Percentiles rank a stretch among this genome's conserved stretches.
These are phyloP conservation scores for Neophaeococcomyces aloes DNA, from an alignment of 2,329 filamentous ascomycete species.

Conservation along the genomic window DNA sequence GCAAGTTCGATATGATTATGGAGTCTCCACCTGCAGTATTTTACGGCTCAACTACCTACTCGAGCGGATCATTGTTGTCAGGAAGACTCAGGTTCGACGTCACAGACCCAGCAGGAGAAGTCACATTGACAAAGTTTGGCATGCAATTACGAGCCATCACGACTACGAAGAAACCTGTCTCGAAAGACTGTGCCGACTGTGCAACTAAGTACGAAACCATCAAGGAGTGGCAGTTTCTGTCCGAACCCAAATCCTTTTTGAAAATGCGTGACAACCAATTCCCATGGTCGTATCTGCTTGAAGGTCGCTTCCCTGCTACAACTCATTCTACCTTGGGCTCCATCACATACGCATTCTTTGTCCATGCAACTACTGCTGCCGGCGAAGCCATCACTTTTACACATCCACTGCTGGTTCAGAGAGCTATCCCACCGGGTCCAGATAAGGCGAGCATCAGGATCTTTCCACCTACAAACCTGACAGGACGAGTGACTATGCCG, in stretches of 20 bases:
- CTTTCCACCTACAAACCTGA: constrained; percentile 92
- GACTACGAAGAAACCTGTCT: constrained; percentile 71
- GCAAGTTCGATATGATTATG: constrained; percentile 52
- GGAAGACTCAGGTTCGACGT: constrained; percentile 69
- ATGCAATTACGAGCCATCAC: constrained; percentile 62
- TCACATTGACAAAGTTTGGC: constrained; percentile 58
- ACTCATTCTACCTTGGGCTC: constrained; percentile 62
- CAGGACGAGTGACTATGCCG: constrained; percentile 69
- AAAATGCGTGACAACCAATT: constrained; percentile 58
- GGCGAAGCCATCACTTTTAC: constrained; percentile 55
- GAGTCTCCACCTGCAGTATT: constrained; percentile 83
- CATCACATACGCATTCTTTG: constrained; percentile 69
- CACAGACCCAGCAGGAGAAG: constrained; percentile 49
- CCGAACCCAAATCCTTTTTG: constrained; percentile 36
- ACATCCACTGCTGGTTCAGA: constrained; percentile 61
- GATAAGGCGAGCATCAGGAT: constrained; percentile 87
- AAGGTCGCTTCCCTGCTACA: constrained; percentile 74
- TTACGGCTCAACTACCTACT: constrained; percentile 63
- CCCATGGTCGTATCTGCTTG: constrained; percentile 79
- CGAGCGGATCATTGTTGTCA: constrained; percentile 74
- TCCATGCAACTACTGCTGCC: constrained; percentile 51
- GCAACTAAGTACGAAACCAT: constrained; percentile 60
- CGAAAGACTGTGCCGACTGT: constrained; percentile 68
- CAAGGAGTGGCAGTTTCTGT: constrained; percentile 68
- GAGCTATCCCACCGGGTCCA: constrained; percentile 65